A percentile compares a stretch with the other conserved stretches of the same genome.
Conservation (phyloP, 1,139 yeast genomes). For the Saccharomyces hybrid region DNA sequence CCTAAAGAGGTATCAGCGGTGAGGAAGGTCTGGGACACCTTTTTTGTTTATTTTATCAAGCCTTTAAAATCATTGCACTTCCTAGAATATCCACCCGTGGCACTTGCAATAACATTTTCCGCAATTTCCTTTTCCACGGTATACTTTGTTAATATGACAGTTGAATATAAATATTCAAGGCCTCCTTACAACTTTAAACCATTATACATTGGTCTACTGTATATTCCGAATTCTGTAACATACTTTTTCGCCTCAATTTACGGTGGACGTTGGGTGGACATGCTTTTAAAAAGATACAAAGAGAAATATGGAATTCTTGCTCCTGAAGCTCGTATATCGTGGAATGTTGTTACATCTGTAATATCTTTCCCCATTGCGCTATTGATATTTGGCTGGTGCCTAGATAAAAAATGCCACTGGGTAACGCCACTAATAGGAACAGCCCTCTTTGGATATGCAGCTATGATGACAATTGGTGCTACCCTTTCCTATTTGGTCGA, state of each 20-base stretch:
- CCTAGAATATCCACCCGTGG: constrained; percentile 65
- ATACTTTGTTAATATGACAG: constrained; percentile 68
- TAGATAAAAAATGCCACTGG: constrained; percentile 63
- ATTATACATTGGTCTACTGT: constrained; percentile 63
- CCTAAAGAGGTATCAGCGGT: constrained; percentile 7
- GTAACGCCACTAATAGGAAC: constrained; percentile 71
- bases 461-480: constrained; percentile 78
- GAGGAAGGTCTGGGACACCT: constrained; percentile 20
- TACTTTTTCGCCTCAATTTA: constrained; percentile 64
- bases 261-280: constrained; percentile 79
- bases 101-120: constrained; percentile 55
- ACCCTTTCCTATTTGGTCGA: constrained; percentile 79
- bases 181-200: constrained; percentile 64
- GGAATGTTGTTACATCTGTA: constrained; percentile 64
- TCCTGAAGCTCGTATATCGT: constrained; percentile 76
- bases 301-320: constrained; percentile 55
- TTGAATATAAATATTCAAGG: constrained; percentile 54
- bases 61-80: constrained; percentile 47
- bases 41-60: constrained; percentile 40
- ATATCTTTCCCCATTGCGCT: constrained; percentile 56
- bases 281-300: constrained; percentile 48
- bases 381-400: constrained; percentile 76
- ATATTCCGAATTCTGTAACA: constrained; percentile 77
- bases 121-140: constrained; percentile 61
- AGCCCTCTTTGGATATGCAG: constrained; percentile 72